Evolutionary conservation across 352 stramenopile genomes (phyloP), one percentile per base, ranked within the genome.

Genomic region (Phytophthora hibernalis): DNA sequence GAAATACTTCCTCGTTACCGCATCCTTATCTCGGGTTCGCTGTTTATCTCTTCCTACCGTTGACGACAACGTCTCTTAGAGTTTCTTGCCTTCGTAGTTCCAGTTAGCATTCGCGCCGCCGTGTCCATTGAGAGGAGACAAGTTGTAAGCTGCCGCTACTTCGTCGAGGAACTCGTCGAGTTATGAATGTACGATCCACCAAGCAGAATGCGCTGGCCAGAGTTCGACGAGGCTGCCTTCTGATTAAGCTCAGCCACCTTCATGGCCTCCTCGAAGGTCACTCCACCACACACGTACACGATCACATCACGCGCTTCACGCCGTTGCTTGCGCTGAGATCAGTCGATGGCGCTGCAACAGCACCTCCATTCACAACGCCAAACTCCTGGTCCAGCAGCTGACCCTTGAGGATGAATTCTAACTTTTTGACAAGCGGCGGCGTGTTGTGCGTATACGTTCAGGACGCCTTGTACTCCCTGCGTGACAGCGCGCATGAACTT

Each of bases 381-480:
- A 92, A 95, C 42, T 93, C 87, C 28, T 75, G 69, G 54, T 93
- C 83, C 45, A 92, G 80, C 50, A 95, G 59, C 51, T 91, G 83
- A 21, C 87, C 85, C 65, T 95, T 95, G 7, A 92, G 55, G 54
- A 95, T 89, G 12, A 76, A 60, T 61, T 95, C 87, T 30, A 99
- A 74, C 24, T 96, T 98, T 40, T 98, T 92, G 66, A 98, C 93
- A 33, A 99, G 79, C 12, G 98, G 81, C 37, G 98, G 97, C 45
- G 76, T 99, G 98, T 75, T 99, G 98, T 24, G 97, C 96, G 76
- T 99, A 99, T 7, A 99, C 97, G 77, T 99, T 99, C 43, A 93
- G 87, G 22, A 99, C 96, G 54, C 89, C 95, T 31, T 96, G 96
- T 54, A 98, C 97, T 42, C 98, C 94, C 18, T 96, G 96, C 31